Evolutionary conservation across 73 alveolate genomes (phyloP).

Genomic region (Paramecium sexaurelia): DNA sequence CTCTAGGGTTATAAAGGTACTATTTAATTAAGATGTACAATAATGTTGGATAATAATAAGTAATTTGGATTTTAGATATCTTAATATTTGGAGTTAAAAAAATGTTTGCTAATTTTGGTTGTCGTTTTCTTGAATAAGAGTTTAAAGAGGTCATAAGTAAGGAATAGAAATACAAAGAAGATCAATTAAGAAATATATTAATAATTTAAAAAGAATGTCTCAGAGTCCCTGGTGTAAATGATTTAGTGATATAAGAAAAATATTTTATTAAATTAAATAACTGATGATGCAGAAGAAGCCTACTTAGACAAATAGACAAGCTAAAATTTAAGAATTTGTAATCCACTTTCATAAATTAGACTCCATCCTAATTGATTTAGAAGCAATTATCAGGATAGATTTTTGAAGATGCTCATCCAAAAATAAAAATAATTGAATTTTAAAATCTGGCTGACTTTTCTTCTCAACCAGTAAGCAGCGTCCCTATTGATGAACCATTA

Average conservation of each 20-base stretch:
- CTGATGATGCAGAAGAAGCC: slow-evolving; percentile 51
- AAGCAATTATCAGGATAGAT: slow-evolving; percentile 88
- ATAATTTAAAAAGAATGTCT: slow-evolving; percentile 1
- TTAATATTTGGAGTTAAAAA: not conserved
- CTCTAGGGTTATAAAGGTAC: too few species aligned
- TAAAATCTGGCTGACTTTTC: slow-evolving; percentile 95
- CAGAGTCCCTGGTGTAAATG: slow-evolving; percentile 2
- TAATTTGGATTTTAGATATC: too few species aligned
- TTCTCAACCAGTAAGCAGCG: slow-evolving; percentile 95
- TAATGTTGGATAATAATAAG: too few species aligned
- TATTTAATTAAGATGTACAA: too few species aligned
- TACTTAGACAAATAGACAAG: not conserved
- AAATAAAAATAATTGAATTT: slow-evolving; percentile 94
- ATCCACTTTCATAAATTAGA: not conserved
- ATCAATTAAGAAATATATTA: slow-evolving; percentile 2
- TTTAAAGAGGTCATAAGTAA: not conserved
- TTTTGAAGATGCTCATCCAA: slow-evolving; percentile 84
- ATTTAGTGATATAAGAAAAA: not conserved
- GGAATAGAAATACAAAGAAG: slow-evolving; percentile 4
- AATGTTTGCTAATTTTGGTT: not conserved
- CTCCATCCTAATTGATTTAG: slow-evolving; percentile 82
- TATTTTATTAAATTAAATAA: slow-evolving; percentile 31
- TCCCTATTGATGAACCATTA: slow-evolving; percentile 98
- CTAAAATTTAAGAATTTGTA: slow-evolving; percentile 16
- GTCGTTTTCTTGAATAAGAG: not conserved